These are phyloP conservation scores for Candida sojae DNA, from an alignment of 1,139 yeast genomes.

Conservation along the genomic window DNA sequence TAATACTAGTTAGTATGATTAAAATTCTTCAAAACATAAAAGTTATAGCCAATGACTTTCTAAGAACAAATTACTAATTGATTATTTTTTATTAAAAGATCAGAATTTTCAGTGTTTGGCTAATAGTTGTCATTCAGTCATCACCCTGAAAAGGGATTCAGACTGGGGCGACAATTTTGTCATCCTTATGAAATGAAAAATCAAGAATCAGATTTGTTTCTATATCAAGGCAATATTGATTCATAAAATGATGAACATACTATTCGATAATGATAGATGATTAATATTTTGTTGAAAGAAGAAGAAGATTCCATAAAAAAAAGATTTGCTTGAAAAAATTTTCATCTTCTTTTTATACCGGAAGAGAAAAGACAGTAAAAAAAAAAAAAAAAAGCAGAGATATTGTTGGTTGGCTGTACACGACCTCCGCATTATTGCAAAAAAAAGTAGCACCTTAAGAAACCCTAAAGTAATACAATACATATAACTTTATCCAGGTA, in stretches of 20 bases:
- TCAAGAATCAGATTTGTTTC: too few relatives aligned
- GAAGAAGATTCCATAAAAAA: background rate
- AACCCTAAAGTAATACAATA: background rate
- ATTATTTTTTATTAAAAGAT: slow-evolving; percentile 12
- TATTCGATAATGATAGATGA: background rate
- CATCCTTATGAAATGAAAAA: slow-evolving; percentile 30
- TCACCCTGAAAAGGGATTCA: slow-evolving; percentile 60
- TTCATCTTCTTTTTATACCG: background rate
- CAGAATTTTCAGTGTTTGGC: slow-evolving; percentile 62
- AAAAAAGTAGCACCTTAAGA: background rate
- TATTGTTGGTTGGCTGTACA: background rate
- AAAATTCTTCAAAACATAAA: too few relatives aligned
- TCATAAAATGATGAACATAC: background rate
- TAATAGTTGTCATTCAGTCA: slow-evolving; percentile 53
- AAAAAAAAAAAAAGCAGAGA: too few relatives aligned
- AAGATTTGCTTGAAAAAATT: background rate
- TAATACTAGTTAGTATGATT: slow-evolving; percentile 35
- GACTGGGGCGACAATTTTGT: slow-evolving; percentile 58
- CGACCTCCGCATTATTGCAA: background rate
- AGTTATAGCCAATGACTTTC: too few relatives aligned
- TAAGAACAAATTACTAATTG: too few relatives aligned
- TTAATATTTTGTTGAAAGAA: background rate
- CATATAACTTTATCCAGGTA: background rate
- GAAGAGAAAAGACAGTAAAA: background rate
- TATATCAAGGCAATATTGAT: too few relatives aligned